Evolutionary conservation across 2,329 filamentous ascomycete genomes (phyloP), one percentile per base, ranked within the genome.

Genomic region (Calonectria crousiana): DNA sequence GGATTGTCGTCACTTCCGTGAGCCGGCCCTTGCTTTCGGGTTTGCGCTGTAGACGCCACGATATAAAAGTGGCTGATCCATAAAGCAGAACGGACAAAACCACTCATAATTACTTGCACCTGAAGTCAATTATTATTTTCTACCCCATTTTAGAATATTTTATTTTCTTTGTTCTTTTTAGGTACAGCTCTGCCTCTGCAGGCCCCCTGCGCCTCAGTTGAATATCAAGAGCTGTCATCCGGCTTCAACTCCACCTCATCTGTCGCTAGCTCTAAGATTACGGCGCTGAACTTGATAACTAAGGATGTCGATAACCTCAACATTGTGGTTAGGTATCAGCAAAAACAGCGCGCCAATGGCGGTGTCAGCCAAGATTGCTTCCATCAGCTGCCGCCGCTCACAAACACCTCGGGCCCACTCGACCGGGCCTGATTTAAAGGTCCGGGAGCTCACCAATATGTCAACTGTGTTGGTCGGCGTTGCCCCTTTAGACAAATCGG

Each of bases 291-390:
- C 10, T 16, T 53, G 23, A 53, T 14, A 18, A 14, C 51, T n/a
- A 28, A 53, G 28, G 51, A 28, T 20, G 51, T 18, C 3, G 16
- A 28, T 16, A 32, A 53, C 6, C 26, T 53, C 3, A 70, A 71
- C 10, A 64, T 75, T 38, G 6, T 72, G 14, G 23, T 32, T 14
- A 77, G 73, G 18, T 76, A 72, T 20, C 69, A 77, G 52, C 60
- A 69, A 26, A 74, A 76, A 0, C 75, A 76, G 26, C 72, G 75
- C 11, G 76, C 76, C 1, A 74, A 74, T 3, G 78, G 78, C 0
- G 78, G 78, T 0, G 75, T 76, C 0, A 44, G 44, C 1, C 52
- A 79, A 11, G 78, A 79, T 49, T 70, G 74, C 28, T 79, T 79
- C 30, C 79, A 79, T 26, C 71, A 4, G 2, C 68, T 79, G 0